Conservation (phyloP, 1,139 yeast genomes). For the Sugiyamaella paludigena region DNA sequence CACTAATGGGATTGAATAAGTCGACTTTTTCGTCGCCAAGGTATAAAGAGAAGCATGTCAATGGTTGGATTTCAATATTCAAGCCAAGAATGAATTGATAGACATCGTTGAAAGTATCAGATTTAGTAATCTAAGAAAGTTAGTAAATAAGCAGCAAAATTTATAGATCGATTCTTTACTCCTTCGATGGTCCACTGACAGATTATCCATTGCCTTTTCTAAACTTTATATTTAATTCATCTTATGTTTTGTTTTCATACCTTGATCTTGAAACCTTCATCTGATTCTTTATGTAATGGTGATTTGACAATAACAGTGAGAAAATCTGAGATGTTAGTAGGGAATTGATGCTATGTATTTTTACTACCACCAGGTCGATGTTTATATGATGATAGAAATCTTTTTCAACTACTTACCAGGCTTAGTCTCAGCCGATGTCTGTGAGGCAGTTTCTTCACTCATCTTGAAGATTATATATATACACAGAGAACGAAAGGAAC, state of each 20-base stretch:
- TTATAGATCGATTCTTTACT: background rate
- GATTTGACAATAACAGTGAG: constrained; percentile 7
- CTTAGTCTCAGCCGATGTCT: no score
- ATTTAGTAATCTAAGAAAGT: constrained; percentile 17
- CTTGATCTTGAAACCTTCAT: constrained; percentile 9
- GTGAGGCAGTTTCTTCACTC: no score
- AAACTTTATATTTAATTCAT: no score
- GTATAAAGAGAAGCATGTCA: constrained; percentile 57
- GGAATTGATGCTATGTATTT: background rate
- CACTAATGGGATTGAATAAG: constrained; percentile 31
- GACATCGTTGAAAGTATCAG: constrained; percentile 57
- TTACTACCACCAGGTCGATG: no score
- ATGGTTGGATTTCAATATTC: constrained; percentile 53
- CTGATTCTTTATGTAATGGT: constrained; percentile 5
- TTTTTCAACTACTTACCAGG: no score
- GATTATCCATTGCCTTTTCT: no score
- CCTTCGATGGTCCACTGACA: no score
- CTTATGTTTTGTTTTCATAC: no score
- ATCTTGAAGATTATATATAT: no score
- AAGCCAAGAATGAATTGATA: constrained; percentile 55
- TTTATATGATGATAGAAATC: no score
- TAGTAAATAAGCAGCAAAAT: no score
- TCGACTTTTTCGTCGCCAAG: constrained; percentile 41
- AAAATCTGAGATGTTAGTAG: background rate
- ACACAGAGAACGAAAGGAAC: no score